A percentile compares a stretch with the other conserved stretches of the same genome.
These are phyloP conservation scores for Lyophyllum semitale DNA, from an alignment of 768 basidiomycete species.

Conservation along the genomic window DNA sequence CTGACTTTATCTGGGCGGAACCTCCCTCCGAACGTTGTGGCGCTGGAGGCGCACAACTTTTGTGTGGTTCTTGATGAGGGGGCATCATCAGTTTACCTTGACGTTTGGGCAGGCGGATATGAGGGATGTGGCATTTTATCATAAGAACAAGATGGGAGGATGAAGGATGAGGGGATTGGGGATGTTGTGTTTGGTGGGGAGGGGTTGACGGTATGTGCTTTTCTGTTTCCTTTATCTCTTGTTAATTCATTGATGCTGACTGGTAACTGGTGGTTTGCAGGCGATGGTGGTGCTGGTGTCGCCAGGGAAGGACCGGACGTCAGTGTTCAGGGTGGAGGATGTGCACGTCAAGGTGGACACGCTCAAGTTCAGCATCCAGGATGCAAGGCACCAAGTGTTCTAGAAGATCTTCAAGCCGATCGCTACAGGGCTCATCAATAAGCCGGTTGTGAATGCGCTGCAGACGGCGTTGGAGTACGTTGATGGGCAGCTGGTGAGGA, in stretches of 20 bases:
- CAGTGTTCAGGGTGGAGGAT: slow-evolving; percentile 72
- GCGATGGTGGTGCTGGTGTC: slow-evolving; percentile 63
- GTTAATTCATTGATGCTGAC: not conserved
- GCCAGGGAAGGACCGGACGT: slow-evolving; percentile 61
- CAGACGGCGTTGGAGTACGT: slow-evolving; percentile 83
- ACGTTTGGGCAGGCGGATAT: slow-evolving; percentile 86
- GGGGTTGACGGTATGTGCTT: slow-evolving; percentile 70
- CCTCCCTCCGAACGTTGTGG: slow-evolving; percentile 80
- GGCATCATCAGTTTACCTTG: slow-evolving; percentile 73
- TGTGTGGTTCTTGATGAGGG: slow-evolving; percentile 80
- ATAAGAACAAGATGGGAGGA: slow-evolving; percentile 84
- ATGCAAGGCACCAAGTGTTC: slow-evolving; percentile 85
- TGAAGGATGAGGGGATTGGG: slow-evolving; percentile 81
- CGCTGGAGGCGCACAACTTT: slow-evolving; percentile 79
- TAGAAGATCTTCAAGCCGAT: slow-evolving; percentile 85
- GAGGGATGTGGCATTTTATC: slow-evolving; percentile 91
- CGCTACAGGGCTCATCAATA: slow-evolving; percentile 83
- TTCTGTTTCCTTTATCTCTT: not conserved
- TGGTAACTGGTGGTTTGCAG: slow-evolving; percentile 22
- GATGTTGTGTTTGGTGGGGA: slow-evolving; percentile 85
- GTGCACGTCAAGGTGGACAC: slow-evolving; percentile 82
- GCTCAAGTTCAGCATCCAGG: slow-evolving; percentile 88
- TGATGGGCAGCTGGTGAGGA: slow-evolving; percentile 85
- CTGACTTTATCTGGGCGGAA: slow-evolving; percentile 86
- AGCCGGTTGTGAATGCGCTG: slow-evolving; percentile 65